Evolutionary conservation across 106 monocot genomes (phyloP), one percentile per base, ranked within the genome.

Genomic region (Dendrobium nobile): DNA sequence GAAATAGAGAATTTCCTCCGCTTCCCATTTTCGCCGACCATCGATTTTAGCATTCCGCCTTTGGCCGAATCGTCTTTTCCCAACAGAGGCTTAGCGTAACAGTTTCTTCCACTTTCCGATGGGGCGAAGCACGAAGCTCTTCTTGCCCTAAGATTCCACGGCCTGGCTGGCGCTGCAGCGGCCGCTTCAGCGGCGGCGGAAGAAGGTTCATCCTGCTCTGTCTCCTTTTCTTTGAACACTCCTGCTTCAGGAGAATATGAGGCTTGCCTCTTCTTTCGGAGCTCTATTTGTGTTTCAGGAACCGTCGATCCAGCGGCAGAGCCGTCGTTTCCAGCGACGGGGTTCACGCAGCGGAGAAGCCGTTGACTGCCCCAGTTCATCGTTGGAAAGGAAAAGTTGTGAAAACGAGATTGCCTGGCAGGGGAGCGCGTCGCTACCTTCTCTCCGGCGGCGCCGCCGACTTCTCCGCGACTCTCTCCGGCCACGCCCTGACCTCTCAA

Each of bases 71-170:
- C 58, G 27, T 56, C 41, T n/a, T 37, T 47, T n/a, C 48, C 47
- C 56, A 19, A 27, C 5, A 37, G 9, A 0, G 72, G 77, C 41
- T 79, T 55, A 5, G 47, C 33, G 22, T 20, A 24, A 22, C 17
- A 19, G 48, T 9, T 33, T 73, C 68, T 7, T 11, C 47, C 77
- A 13, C 59, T 80, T 55, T 75, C 80, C 4, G 20, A 48, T 41
- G 89, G 86, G 7, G 67, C 65, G 15, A 61, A 56, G 19, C 67
- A 84, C 6, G 84, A 85, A 2, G 80, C 78, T 41, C 86, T 65
- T 80, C 92, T 78, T 43, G 47, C 82, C 79, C 89, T 81, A 58
- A 86, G 81, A 85, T 87, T 90, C 93, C 92, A 92, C 22, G 87
- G 89, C 40, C 81, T 56, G n/a, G 31, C 68, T n/a, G 17, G 80